Evolutionary conservation across 2,329 filamentous ascomycete genomes (phyloP), one percentile per base, ranked within the genome.

Genomic region (Lasiodiplodia gonubiensis): DNA sequence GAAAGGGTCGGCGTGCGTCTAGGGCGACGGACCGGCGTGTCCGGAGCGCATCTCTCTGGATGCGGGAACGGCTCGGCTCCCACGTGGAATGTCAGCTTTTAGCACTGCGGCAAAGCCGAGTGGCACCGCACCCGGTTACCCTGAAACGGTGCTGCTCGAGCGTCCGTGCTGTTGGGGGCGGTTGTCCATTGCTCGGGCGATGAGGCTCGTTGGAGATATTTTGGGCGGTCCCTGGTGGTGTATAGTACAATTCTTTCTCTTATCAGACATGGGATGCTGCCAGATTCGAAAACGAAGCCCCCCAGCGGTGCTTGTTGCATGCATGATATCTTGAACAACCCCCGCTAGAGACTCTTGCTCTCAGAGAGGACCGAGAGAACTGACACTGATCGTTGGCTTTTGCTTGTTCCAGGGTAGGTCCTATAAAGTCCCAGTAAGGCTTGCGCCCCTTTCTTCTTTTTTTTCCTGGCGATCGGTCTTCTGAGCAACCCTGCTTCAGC

Each of bases 141-240:
- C 46, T 63, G 59, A 51, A 63, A 51, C 59, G 42, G 59, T 35
- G 27, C 35, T 63, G 27, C 59, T 63, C n/a, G 42, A 37, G 46
- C 59, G 64, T n/a, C 64, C 54, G 64, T 66, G 64, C 64, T 57
- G 59, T 48, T 57, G 53, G 63, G 64, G 64, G 52, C 52, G 64
- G 39, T 10, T 57, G 25, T 57, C 64, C 53, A 66, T 49, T 49
- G 30, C 37, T 66, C 64, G 64, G 52, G 42, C 64, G 18, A 66
- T 66, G 64, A 59, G 52, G 64, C 64, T 57, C 64, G 64, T 59
- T 66, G 53, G 64, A 66, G 64, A 46, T 66, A 57, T 66, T 59
- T 59, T 66, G 53, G 64, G 52, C n/a, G n/a, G 49, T 30, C 35
- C 35, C 30, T 63, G 42, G 59, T 63, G 59, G 46, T 37, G 59